Evolutionary conservation across 805 yeast species (phyloP).

Genomic region (Wickerhamomyces sydowiorum): DNA sequence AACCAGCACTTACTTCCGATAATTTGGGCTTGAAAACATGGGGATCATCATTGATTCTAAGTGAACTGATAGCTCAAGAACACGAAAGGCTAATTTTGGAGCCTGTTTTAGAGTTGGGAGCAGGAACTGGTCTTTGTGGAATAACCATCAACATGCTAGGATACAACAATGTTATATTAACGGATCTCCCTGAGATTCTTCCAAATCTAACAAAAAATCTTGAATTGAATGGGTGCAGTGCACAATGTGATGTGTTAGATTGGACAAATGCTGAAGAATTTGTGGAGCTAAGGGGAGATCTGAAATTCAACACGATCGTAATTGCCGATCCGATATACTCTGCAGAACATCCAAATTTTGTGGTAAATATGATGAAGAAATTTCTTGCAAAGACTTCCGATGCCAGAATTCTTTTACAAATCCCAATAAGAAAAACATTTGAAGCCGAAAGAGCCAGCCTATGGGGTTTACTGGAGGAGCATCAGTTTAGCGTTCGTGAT

Average conservation of each 20-base stretch:
- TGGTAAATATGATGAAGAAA: constrained; percentile 49
- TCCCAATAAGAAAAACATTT: constrained; percentile 68
- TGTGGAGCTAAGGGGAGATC: constrained; percentile 22
- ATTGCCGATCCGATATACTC: constrained; percentile 90
- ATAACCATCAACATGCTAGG: constrained; percentile 59
- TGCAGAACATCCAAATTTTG: constrained; percentile 69
- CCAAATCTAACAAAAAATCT: constrained; percentile 61
- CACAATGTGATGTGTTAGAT: constrained; percentile 52
- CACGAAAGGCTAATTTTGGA: constrained; percentile 18
- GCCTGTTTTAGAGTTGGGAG: constrained; percentile 67
- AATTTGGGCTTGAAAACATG: constrained; percentile 90
- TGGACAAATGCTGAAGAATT: constrained; percentile 64
- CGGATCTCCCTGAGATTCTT: constrained; percentile 78
- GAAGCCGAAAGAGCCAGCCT: constrained; percentile 57
- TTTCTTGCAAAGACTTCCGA: constrained; percentile 32
- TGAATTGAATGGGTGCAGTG: constrained; percentile 39
- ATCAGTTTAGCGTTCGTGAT: constrained; percentile 22
- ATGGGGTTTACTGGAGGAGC: constrained; percentile 46
- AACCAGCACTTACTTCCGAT: constrained; percentile 85
- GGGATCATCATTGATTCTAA: constrained; percentile 82
- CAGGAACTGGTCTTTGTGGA: constrained; percentile 93
- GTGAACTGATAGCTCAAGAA: constrained; percentile 43
- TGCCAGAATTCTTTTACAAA: constrained; percentile 56
- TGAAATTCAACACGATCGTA: constrained; percentile 52
- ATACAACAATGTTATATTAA: constrained; percentile 31